Evolutionary conservation across 2,329 filamentous ascomycete genomes (phyloP).

Genomic region (Apiospora arundinis): DNA sequence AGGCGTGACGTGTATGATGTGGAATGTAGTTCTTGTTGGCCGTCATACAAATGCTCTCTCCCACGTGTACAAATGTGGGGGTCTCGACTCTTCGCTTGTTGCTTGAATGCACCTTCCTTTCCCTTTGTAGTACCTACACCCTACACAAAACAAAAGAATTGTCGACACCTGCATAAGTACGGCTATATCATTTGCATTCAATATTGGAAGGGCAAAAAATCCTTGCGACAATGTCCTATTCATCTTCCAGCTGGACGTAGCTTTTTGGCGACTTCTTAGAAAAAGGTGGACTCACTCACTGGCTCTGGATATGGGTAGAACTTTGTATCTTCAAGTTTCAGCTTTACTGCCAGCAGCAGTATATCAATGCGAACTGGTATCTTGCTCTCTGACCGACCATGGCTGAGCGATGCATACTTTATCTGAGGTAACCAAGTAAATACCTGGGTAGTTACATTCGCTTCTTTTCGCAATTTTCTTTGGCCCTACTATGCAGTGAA

Average conservation of each 20-base stretch:
- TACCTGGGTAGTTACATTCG: too few species aligned
- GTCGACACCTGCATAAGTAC: too few species aligned
- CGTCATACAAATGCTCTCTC: background rate
- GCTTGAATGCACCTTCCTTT: background rate
- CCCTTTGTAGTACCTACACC: background rate
- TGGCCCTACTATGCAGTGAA: background rate
- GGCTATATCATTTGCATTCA: too few species aligned
- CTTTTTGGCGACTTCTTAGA: too few species aligned
- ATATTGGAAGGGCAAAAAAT: too few species aligned
- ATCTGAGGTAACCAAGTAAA: background rate
- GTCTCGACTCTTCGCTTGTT: background rate
- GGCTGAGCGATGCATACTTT: too few species aligned
- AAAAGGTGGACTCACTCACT: background rate
- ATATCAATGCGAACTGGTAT: background rate
- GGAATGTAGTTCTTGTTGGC: background rate
- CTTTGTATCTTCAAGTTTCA: background rate
- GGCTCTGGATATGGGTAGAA: background rate
- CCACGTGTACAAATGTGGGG: slow-evolving; percentile 4
- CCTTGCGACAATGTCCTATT: too few species aligned
- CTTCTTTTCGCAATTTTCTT: background rate
- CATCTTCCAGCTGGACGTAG: too few species aligned
- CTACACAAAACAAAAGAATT: too few species aligned
- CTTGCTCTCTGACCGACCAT: background rate
- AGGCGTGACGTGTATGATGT: background rate
- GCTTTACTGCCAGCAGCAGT: background rate